Evolutionary conservation across 805 yeast species (phyloP).

Genomic region (Lachancea mirantina): DNA sequence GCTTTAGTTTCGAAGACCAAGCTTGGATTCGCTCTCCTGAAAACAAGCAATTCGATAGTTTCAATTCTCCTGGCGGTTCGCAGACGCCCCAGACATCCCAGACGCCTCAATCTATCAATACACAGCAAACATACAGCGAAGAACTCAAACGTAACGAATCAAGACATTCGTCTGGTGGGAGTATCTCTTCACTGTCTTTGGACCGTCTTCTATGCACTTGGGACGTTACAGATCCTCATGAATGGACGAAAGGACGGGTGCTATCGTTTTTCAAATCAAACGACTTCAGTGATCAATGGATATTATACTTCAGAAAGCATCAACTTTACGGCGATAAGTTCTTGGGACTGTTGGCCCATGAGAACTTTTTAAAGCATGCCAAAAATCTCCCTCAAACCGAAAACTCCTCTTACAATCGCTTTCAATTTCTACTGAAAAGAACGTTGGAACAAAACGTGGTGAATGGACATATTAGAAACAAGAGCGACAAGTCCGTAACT

Average conservation of each 20-base stretch:
- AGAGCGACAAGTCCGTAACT: constrained; percentile 18
- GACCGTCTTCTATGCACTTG: constrained; percentile 35
- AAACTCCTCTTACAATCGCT: constrained; percentile 48
- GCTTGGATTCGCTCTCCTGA: no score
- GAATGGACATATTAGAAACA: constrained; percentile 22
- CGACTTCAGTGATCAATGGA: constrained; percentile 69
- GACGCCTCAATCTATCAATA: no score
- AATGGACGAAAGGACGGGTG: constrained; percentile 71
- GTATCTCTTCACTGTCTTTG: constrained; percentile 18
- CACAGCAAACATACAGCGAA: no score
- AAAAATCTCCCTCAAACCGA: constrained; percentile 38
- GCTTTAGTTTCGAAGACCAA: no score
- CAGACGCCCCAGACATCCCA: no score
- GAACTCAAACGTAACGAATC: no score
- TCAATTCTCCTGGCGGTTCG: no score
- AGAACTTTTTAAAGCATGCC: constrained; percentile 41
- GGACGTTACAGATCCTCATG: constrained; percentile 47
- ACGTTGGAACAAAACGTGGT: constrained; percentile 33
- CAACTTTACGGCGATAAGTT: constrained; percentile 58
- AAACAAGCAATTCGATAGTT: no score
- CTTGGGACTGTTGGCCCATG: constrained; percentile 60
- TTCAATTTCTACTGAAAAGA: constrained; percentile 45
- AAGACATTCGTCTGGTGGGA: constrained; percentile 24
- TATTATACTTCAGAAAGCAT: constrained; percentile 49
- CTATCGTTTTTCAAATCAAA: constrained; percentile 59